A percentile compares a stretch with the other conserved stretches of the same genome.
Conservation (phyloP, 768 basidiomycete species). For the Suillus variegatus region DNA sequence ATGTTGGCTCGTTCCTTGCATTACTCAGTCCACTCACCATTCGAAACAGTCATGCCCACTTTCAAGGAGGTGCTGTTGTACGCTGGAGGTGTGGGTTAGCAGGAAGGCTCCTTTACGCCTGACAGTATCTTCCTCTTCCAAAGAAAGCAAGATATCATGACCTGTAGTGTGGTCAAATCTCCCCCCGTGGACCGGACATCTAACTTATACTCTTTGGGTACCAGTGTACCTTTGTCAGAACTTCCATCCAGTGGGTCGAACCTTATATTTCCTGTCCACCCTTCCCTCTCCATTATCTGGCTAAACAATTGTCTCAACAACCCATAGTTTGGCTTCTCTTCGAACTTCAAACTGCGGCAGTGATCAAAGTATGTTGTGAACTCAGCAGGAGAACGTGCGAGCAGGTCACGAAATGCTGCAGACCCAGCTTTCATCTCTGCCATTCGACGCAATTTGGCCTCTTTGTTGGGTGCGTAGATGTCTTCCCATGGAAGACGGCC, state of each 20-base stretch:
- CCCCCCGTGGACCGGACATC: neutral
- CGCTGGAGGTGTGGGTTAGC: constrained; percentile 33
- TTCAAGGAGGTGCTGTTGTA: constrained; percentile 75
- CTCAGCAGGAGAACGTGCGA: constrained; percentile 6
- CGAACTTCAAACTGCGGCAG: constrained; percentile 19
- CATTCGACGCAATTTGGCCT: constrained; percentile 8
- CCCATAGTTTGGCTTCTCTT: constrained; percentile 22
- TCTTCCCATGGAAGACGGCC: constrained; percentile 27
- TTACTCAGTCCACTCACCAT: constrained; percentile 45
- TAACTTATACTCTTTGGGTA: constrained; percentile 3
- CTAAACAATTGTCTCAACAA: constrained; percentile 16
- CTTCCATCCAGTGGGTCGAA: constrained; percentile 1
- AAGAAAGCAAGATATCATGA: too few species aligned
- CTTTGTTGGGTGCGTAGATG: constrained; percentile 9
- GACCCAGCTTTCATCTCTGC: constrained; percentile 19
- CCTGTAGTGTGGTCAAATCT: neutral
- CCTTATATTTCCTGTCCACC: neutral
- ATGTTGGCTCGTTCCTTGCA: neutral
- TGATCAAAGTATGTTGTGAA: constrained; percentile 19
- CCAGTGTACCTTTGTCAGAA: neutral
- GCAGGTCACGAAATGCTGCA: neutral
- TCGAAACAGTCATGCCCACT: constrained; percentile 88
- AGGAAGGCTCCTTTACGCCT: neutral
- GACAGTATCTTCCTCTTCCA: too few species aligned
- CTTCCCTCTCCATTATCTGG: neutral